Conservation (phyloP, 768 basidiomycete species). For the Suillus variegatus region DNA sequence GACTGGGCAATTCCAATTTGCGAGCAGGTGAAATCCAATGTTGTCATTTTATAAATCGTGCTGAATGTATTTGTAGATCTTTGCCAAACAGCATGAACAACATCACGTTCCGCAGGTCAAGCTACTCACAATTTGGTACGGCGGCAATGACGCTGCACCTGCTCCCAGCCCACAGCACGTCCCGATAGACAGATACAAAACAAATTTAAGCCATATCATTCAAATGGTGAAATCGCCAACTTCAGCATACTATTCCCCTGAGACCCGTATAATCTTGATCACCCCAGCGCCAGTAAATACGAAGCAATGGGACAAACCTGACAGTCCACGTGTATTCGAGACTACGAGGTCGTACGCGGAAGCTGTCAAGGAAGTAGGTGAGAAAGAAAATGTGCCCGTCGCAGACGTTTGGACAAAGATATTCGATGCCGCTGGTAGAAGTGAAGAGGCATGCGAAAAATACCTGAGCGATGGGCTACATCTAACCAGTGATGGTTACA, state of each 20-base stretch:
- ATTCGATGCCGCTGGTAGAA: constrained; percentile 71
- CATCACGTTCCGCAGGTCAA: constrained; percentile 58
- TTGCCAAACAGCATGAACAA: constrained; percentile 54
- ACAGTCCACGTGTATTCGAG: constrained; percentile 51
- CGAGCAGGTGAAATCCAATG: constrained; percentile 53
- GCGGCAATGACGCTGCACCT: constrained; percentile 84
- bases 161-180: constrained; percentile 72
- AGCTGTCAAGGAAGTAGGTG: constrained; percentile 63
- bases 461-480: constrained; percentile 81
- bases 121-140: constrained; percentile 87
- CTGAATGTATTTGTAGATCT: constrained; percentile 40
- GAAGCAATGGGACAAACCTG: constrained; percentile 41
- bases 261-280: constrained; percentile 76
- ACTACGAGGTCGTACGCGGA: constrained; percentile 69
- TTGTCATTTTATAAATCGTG: no score
- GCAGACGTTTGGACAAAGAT: constrained; percentile 76
- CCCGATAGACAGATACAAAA: constrained; percentile 61
- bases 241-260: constrained; percentile 67
- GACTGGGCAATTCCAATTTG: constrained; percentile 84
- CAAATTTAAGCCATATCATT: constrained; percentile 67
- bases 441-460: constrained; percentile 50
- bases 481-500: constrained; percentile 72
- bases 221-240: constrained; percentile 58
- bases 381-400: constrained; percentile 54
- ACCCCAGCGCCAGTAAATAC: constrained; percentile 85